Evolutionary conservation across 2,329 filamentous ascomycete species (phyloP).

Genomic region (Xylariaceae sp.): DNA sequence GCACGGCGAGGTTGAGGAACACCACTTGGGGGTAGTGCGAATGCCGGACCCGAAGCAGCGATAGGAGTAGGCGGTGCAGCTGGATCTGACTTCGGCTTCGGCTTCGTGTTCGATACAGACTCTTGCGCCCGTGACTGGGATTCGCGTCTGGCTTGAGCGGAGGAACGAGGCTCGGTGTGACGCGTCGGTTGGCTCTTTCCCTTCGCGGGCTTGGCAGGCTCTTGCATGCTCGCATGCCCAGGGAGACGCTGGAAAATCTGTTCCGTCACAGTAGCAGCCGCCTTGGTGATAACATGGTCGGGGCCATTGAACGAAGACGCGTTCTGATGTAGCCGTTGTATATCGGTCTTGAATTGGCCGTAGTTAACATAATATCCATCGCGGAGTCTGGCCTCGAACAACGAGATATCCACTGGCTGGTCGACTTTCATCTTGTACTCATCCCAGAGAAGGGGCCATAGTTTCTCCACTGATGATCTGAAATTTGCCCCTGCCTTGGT

Average conservation of each 20-base stretch:
- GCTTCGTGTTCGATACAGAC: conserved; percentile 24
- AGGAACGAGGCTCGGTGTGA: conserved; percentile 36
- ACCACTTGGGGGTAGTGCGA: conserved; percentile 70
- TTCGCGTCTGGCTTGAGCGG: conserved; percentile 27
- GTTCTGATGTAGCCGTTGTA: conserved; percentile 74
- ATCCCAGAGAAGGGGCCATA: conserved; percentile 68
- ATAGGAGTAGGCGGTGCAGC: conserved; percentile 26
- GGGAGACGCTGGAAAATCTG: conserved; percentile 40
- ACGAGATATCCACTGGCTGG: conserved; percentile 75
- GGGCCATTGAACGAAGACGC: conserved; percentile 75
- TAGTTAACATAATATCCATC: conserved; percentile 60
- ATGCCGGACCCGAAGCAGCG: conserved; percentile 47
- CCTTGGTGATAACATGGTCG: conserved; percentile 62
- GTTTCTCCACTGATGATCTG: conserved; percentile 65
- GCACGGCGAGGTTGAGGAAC: conserved; percentile 79
- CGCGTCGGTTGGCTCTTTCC: conserved; percentile 38
- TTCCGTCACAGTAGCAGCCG: conserved; percentile 49
- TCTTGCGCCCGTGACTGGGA: conserved; percentile 21
- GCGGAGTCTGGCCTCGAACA: conserved; percentile 75
- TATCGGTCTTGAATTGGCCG: conserved; percentile 66
- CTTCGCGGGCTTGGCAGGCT: conserved; percentile 57
- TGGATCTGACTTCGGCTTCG: conserved; percentile 28
- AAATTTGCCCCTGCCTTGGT: conserved; percentile 74
- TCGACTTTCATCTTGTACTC: conserved; percentile 63
- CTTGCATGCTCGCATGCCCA: conserved; percentile 35